Conservation (phyloP, 306 rosid genomes). For the Prunus dulcis region DNA sequence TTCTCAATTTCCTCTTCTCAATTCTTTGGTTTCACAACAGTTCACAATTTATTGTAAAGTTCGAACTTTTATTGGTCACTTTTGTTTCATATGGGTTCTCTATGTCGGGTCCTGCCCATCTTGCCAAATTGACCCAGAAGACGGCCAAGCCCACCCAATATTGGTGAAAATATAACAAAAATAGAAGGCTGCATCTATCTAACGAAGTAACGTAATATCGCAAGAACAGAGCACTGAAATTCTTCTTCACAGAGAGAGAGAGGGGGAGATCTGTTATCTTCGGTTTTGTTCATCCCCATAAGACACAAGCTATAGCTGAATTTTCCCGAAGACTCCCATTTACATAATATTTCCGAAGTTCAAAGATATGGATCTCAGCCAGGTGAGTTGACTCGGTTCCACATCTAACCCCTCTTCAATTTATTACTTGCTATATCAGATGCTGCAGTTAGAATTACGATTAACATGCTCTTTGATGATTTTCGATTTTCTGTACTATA, state of each 20-base stretch:
- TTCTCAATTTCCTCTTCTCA: too few species aligned
- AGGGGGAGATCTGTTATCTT: not conserved
- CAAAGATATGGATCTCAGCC: not conserved
- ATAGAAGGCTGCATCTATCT: not conserved
- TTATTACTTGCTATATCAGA: not conserved
- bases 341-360: too few species aligned
- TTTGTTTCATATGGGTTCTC: too few species aligned
- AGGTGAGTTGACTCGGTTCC: slow-evolving; percentile 13
- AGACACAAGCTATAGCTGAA: not conserved
- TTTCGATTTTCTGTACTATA: not conserved
- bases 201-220: not conserved
- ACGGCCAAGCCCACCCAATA: too few species aligned
- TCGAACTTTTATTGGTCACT: too few species aligned
- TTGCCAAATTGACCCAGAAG: too few species aligned
- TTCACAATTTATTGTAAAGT: too few species aligned
- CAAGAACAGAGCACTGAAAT: not conserved
- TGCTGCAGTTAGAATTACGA: not conserved
- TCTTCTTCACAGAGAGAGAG: not conserved
- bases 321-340: not conserved
- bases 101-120: too few species aligned
- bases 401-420: not conserved
- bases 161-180: too few species aligned
- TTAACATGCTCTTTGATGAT: not conserved
- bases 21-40: too few species aligned
- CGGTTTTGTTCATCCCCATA: not conserved